phyloP scores from a whole-genome alignment of 73 alveolate genomes.

The Paramecium pentaurelia region DNA sequence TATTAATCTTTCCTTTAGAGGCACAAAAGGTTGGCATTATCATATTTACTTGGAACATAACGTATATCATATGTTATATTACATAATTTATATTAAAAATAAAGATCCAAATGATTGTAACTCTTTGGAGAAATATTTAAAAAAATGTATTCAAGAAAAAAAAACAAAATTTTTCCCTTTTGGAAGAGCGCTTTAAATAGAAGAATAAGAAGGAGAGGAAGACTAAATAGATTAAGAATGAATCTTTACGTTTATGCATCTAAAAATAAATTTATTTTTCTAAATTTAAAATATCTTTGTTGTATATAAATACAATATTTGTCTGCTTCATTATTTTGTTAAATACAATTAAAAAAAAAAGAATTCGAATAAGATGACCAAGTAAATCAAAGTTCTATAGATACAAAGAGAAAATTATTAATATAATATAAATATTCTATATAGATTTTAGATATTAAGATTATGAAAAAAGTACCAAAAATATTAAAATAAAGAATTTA shows the following conservation, averaged over 20 bases:
- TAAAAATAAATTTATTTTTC: background rate
- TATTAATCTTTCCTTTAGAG: background rate
- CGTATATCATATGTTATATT: conserved; percentile 68
- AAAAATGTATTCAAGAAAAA: conserved; percentile 38
- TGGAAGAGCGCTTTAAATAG: conserved; percentile 1
- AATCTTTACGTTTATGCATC: background rate
- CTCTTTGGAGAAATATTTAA: conserved; percentile 70
- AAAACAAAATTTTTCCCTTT: conserved; percentile 22
- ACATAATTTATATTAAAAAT: conserved; percentile 62
- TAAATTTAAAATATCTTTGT: too few species aligned
- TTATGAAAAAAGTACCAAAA: background rate
- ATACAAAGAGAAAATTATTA: background rate
- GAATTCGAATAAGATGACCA: background rate
- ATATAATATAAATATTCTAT: background rate
- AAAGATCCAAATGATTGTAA: conserved; percentile 63
- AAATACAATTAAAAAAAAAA: background rate
- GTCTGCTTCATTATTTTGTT: background rate
- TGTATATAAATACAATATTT: background rate
- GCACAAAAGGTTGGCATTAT: conserved; percentile 53
- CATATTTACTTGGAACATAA: conserved; percentile 77
- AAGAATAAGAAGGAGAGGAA: background rate
- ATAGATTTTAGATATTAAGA: background rate
- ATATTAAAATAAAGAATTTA: background rate
- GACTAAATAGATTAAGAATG: background rate
- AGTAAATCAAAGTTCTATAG: too few species aligned